Evolutionary conservation across 345 rosid genomes (phyloP).

Genomic region (Citrus sinensis): DVS_A1.0 CM039163.1:50905001-50905500

Average conservation of each 20-base stretch:
- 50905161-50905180: too few relatives aligned
- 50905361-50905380: conserved; percentile 40
- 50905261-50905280: conserved; percentile 69
- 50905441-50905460: conserved; percentile 55
- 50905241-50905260: conserved; percentile 95
- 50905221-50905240: conserved; percentile 93
- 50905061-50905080: not conserved
- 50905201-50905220: conserved; percentile 17
- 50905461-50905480: conserved; percentile 76
- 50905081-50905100: not conserved
- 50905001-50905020: not conserved
- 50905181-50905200: not conserved
- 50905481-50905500: conserved; percentile 74
- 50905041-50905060: not conserved
- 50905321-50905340: conserved; percentile 94
- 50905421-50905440: conserved; percentile 22
- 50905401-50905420: conserved; percentile 31
- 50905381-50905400: conserved; percentile 18
- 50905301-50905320: conserved; percentile 86
- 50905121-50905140: not conserved
- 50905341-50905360: conserved; percentile 65
- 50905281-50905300: conserved; percentile 95
- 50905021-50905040: not conserved
- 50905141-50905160: not conserved
- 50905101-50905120: not conserved